A percentile compares a stretch with the other conserved stretches of the same genome.
phyloP scores from a whole-genome alignment of 768 basidiomycete genomes.

The Pleurotus citrinopileatus region DNA sequence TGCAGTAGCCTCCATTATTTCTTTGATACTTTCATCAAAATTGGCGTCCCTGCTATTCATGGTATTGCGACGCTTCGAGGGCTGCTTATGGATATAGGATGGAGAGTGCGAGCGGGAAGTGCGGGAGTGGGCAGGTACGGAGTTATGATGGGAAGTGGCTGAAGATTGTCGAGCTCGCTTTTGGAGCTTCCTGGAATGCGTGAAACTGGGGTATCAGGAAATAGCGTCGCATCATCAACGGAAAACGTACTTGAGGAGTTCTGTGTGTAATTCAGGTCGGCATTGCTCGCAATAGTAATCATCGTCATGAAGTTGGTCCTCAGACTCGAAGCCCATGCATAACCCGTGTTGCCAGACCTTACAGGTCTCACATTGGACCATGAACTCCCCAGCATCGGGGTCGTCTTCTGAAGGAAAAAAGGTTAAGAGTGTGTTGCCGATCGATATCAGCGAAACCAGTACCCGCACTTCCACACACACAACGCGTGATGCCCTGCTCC shows the following conservation, averaged over 20 bases:
- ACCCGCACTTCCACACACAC: constrained; percentile 84
- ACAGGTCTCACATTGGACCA: constrained; percentile 97
- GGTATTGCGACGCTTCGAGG: constrained; percentile 89
- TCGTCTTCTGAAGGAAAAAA: constrained; percentile 56
- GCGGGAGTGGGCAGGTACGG: constrained; percentile 44
- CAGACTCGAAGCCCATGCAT: constrained; percentile 90
- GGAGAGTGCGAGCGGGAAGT: constrained; percentile 79
- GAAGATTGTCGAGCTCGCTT: constrained; percentile 65
- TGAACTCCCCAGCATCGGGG: constrained; percentile 87
- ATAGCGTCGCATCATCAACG: not conserved
- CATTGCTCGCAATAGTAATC: constrained; percentile 96
- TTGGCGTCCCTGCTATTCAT: constrained; percentile 97
- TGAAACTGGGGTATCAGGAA: constrained; percentile 16
- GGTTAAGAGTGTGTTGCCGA: constrained; percentile 20
- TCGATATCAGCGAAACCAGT: constrained; percentile 20
- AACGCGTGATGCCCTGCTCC: constrained; percentile 70
- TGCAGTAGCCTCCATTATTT: constrained; percentile 71
- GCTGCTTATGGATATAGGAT: constrained; percentile 49
- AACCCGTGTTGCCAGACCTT: constrained; percentile 98
- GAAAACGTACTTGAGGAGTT: constrained; percentile 72
- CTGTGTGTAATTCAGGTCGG: constrained; percentile 79
- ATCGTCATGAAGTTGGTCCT: constrained; percentile 66
- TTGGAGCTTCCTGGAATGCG: constrained; percentile 53
- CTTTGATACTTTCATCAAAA: constrained; percentile 85
- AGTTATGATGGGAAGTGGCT: constrained; percentile 55